A percentile compares a stretch with the other conserved stretches of the same genome.
Evolutionary conservation across 495 filamentous ascomycete genomes (phyloP).

Genomic region (Evernia prunastri): DNA sequence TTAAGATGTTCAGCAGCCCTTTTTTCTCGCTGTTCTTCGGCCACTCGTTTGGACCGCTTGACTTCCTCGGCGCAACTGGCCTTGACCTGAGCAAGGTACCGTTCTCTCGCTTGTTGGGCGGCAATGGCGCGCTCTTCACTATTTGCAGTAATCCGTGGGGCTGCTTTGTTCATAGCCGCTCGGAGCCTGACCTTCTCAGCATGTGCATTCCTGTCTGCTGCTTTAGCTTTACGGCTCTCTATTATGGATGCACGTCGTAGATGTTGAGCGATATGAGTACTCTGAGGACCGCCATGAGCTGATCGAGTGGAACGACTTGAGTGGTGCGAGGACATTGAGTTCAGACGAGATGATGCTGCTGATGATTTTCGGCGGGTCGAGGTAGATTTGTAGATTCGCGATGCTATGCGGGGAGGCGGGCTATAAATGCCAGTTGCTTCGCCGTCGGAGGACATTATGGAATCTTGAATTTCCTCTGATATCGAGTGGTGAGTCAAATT

Average conservation of each 20-base stretch:
- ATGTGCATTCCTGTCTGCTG: constrained; percentile 89
- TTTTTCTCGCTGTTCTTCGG: constrained; percentile 85
- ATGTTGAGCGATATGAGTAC: constrained; percentile 81
- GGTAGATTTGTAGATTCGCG: constrained; percentile 67
- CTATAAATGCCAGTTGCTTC: constrained; percentile 44
- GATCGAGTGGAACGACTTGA: constrained; percentile 63
- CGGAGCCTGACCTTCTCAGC: constrained; percentile 93
- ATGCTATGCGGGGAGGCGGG: constrained; percentile 77
- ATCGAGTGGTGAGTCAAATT: constrained; percentile 23
- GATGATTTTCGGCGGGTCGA: constrained; percentile 72
- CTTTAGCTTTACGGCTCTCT: constrained; percentile 83
- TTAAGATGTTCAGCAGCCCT: constrained; percentile 78
- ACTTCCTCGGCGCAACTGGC: constrained; percentile 95
- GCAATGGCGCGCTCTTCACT: constrained; percentile 80
- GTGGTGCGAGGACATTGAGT: constrained; percentile 81
- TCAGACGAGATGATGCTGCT: constrained; percentile 77
- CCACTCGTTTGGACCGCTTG: constrained; percentile 83
- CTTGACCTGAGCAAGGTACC: constrained; percentile 85
- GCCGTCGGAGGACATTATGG: constrained; percentile 37
- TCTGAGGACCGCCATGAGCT: constrained; percentile 59
- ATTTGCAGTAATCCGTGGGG: constrained; percentile 52
- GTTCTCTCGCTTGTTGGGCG: constrained; percentile 86
- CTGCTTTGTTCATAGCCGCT: constrained; percentile 77
- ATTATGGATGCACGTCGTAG: constrained; percentile 86
- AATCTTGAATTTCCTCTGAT: constrained; percentile 24